A percentile compares a stretch with the other conserved stretches of the same genome.
phyloP scores from a whole-genome alignment of 306 rosid genomes.

The Fragaria iinumae region DNA sequence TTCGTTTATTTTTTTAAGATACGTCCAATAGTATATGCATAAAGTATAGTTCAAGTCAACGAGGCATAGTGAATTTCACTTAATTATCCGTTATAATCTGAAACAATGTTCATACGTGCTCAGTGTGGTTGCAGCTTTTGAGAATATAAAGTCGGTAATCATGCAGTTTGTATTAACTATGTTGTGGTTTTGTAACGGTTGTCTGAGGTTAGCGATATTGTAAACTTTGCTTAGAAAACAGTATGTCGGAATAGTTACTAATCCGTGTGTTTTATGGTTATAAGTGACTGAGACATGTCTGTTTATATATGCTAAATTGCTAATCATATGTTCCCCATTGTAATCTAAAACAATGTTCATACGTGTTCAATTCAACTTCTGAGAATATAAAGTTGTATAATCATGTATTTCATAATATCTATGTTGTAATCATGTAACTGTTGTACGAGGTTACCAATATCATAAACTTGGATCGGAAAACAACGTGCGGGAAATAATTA shows the following conservation, averaged over 20 bases:
- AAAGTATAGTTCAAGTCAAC: not conserved
- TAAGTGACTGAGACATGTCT: too few relatives aligned
- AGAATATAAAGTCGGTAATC: not conserved
- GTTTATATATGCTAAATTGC: too few relatives aligned
- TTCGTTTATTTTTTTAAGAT: not conserved
- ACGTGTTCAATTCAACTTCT: not conserved
- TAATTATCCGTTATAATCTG: not conserved
- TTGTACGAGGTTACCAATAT: not conserved
- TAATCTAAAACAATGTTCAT: not conserved
- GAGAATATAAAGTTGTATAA: not conserved
- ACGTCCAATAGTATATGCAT: not conserved
- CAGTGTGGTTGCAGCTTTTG: not conserved
- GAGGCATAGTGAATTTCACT: accelerated
- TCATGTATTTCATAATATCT: not conserved
- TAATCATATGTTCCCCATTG: too few relatives aligned
- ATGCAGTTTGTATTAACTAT: not conserved
- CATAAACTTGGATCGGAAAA: not conserved
- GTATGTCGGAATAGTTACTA: not conserved
- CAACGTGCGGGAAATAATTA: not conserved
- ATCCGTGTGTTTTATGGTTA: not conserved
- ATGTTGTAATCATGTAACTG: not conserved
- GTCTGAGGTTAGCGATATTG: not conserved
- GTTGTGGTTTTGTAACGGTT: not conserved
- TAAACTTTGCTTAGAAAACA: not conserved
- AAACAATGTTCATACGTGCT: too few relatives aligned